Evolutionary conservation across 257 asterid species (phyloP), one percentile per base, ranked within the genome.

Genomic region (Catharanthus roseus): DNA sequence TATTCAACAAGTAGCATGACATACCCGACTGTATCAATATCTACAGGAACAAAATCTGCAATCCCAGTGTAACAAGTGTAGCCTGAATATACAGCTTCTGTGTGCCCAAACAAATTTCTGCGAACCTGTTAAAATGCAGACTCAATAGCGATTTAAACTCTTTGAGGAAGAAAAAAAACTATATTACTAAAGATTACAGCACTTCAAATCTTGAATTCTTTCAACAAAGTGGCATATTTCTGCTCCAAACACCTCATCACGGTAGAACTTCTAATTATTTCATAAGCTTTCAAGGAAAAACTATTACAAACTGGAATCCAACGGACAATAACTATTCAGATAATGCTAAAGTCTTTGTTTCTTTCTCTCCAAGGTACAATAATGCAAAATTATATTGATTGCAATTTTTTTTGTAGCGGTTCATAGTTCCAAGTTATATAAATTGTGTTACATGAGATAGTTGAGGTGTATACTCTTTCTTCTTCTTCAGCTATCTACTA

Each of bases 11-110:
- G 45, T 26, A 67, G 53, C 55, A 49, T 21, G 63, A 74, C 87
- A 42, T 86, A 95, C 99, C 99, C 99, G 31, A 95, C 99, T 10
- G 96, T 85, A 77, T 91, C 91, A 33, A 95, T 91, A 81, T 91
- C 99, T 66, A 96, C 96, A 51, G 99, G 97, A 68, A 91, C 83
- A 55, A 86, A 95, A 85, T 95, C 96, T 50, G 96, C 96, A 75
- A 95, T 95, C 39, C 97, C 97, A 61, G 99, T 95, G 88, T 95
- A 95, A 81, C 97, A 95, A 67, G 97, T 91, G 84, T 95, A 95
- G 75, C 95, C 97, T 5, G 97, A 95, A 82, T 91, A 95, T 70
- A 80, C 71, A 64, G 87, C 78, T 34, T 90, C 96, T 1, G 75
- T 65, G 64, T 72, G 85, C 61, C 99, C 99, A 73, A 91, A 91